phyloP scores from a whole-genome alignment of 768 basidiomycete species.

The Amanita inopinata region DNA sequence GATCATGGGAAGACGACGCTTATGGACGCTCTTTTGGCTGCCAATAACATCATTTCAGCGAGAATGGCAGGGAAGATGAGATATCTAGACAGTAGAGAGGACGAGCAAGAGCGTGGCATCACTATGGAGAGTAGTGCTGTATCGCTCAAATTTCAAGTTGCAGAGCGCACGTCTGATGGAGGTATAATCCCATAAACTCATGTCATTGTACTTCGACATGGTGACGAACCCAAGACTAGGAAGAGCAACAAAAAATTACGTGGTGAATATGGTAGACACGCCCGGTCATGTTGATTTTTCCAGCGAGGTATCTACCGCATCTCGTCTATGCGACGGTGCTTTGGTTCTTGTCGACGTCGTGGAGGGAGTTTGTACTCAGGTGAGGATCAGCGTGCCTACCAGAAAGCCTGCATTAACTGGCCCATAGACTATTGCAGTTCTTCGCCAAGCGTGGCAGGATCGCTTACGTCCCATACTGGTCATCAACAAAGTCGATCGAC shows the following conservation, averaged over 20 bases:
- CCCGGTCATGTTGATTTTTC: constrained; percentile 99
- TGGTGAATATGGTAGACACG: constrained; percentile 95
- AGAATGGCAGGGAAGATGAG: constrained; percentile 94
- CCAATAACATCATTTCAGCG: constrained; percentile 94
- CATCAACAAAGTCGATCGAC: constrained; percentile 93
- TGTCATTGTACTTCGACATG: constrained; percentile 10
- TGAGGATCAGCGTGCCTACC: constrained; percentile 21
- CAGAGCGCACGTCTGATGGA: constrained; percentile 42
- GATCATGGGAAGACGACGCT: constrained; percentile 96
- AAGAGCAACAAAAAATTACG: constrained; percentile 56
- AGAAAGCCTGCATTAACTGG: not conserved
- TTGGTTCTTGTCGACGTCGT: constrained; percentile 93
- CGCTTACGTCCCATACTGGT: constrained; percentile 84
- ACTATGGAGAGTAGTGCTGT: constrained; percentile 99
- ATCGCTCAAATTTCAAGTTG: constrained; percentile 78
- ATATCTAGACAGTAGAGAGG: constrained; percentile 91
- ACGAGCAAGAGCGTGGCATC: constrained; percentile 95
- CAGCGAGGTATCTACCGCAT: constrained; percentile 92
- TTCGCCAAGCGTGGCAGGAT: constrained; percentile 92
- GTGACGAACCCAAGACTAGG: constrained; percentile 35
- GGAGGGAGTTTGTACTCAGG: constrained; percentile 98
- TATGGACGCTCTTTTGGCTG: constrained; percentile 91
- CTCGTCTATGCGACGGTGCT: constrained; percentile 89
- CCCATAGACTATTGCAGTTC: constrained; percentile 81
- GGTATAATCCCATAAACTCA: constrained; percentile 33